Percentiles rank a stretch among this genome's conserved stretches.
These are phyloP conservation scores for Linnemannia schmuckeri DNA, from an alignment of 192 early-diverging fungal species.

Conservation along the genomic window DNA sequence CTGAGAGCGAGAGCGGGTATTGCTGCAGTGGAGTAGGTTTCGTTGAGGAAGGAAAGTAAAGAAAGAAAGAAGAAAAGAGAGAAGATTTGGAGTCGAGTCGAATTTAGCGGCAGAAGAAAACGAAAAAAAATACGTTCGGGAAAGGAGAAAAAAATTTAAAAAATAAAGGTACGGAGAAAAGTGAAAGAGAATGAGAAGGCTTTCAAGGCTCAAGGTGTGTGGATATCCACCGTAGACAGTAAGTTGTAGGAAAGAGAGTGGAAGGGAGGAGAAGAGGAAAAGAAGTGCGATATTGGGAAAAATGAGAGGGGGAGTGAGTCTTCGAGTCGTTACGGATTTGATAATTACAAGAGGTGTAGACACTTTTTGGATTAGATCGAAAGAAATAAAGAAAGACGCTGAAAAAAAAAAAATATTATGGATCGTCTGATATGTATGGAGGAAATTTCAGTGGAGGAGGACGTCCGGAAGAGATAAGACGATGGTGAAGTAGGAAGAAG, in stretches of 20 bases:
- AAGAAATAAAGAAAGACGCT: background rate
- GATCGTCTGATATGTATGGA: background rate
- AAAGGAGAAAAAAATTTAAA: background rate
- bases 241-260: background rate
- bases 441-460: background rate
- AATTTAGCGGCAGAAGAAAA: background rate
- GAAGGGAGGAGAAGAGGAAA: background rate
- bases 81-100: background rate
- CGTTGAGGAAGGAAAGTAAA: background rate
- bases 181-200: background rate
- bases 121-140: background rate
- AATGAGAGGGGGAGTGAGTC: background rate
- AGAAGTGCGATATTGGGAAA: background rate
- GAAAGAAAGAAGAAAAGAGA: background rate
- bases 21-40: background rate
- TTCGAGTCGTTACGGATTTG: slow-evolving; percentile 7
- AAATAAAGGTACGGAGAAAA: background rate
- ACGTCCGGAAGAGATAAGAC: background rate
- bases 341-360: background rate
- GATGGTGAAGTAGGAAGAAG: background rate
- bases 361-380: background rate
- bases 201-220: too few relatives aligned
- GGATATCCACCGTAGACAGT: too few relatives aligned
- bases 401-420: background rate
- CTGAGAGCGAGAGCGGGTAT: background rate